Base-by-base conservation (phyloP, 306 rosid species). In the Lathyrus sativus region DNA sequence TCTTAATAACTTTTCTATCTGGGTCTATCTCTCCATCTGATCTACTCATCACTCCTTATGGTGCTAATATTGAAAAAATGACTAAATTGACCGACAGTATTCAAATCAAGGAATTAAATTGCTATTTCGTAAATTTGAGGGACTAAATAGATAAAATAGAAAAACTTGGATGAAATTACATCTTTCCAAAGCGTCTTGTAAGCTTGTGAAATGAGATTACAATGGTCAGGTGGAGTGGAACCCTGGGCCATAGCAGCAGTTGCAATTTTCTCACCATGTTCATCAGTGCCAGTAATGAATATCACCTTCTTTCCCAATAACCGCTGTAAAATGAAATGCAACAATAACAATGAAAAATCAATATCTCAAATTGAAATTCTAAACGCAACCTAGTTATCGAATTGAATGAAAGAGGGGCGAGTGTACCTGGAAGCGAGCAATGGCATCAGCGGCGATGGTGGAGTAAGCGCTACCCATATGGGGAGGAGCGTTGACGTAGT, bases 401-500 rank as follows among this genome's bases (percentile, higher is more conserved):
- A 72, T 43, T 10, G 49, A 74, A 71, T 12, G 7, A 1, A 68
- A 49, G 17, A 39, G 22, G 64, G 67, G 18, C 19, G 19, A 62
- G 70, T 14, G 60, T 37, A 90, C 97, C 95, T 93, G 96, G 60
- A 90, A 93, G 9, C 98, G 97, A 49, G 97, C 96, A 82, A 93
- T 83, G 81, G 96, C 93, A 17, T 93, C 98, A 13, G 96, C 97
- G 38, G 98, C 96, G 48, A 93, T 88, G 78, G 98, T 93, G 79
- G 98, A 83, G 79, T 93, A 93, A 65, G 98, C 97, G 48, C 98
- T 93, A 29, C 98, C 98, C 98, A 93, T 81, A 18, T 93, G 98
- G 58, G 98, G 98, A 81, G 98, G 95, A 69, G 97, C 96, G 76
- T 93, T 93, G 59, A 93, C 98, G 80, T 93, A 93, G 82, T 93